Conservation (phyloP, 2,329 filamentous ascomycete species). For the Xylaria sp. region DNA sequence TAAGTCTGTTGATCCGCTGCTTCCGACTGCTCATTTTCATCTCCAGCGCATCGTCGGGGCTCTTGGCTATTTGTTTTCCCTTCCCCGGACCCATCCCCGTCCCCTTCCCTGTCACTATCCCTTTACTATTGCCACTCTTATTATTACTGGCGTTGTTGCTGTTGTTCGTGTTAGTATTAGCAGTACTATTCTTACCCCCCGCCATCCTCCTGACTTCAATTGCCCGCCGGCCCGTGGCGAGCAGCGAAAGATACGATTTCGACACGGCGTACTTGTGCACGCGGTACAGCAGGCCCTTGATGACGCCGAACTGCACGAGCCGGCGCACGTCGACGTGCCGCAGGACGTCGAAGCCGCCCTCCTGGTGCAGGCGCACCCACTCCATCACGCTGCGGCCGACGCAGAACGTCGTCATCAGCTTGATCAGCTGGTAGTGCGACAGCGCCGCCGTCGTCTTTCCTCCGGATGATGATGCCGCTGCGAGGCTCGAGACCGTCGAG, state of each 20-base stretch:
- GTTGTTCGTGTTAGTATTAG: too few relatives aligned
- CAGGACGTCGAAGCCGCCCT: conserved; percentile 72
- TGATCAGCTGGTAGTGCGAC: conserved; percentile 74
- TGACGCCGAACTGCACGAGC: conserved; percentile 94
- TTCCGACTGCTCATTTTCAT: conserved; percentile 31
- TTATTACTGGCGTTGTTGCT: too few relatives aligned
- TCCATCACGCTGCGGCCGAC: conserved; percentile 87
- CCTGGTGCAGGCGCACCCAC: conserved; percentile 82
- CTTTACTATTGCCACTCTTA: too few relatives aligned
- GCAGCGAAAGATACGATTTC: conserved; percentile 67
- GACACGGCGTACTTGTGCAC: conserved; percentile 90
- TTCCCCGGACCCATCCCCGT: conserved; percentile 38
- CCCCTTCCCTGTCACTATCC: not conserved
- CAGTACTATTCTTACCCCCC: not conserved
- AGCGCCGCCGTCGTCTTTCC: not conserved
- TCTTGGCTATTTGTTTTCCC: conserved; percentile 9
- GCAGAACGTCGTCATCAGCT: conserved; percentile 85
- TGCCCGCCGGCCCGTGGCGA: conserved; percentile 64
- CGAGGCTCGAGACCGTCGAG: not conserved
- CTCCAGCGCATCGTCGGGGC: conserved; percentile 30
- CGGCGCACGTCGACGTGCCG: conserved; percentile 86
- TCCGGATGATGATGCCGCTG: not conserved
- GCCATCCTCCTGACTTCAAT: conserved; percentile 39
- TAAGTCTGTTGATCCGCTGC: conserved; percentile 11
- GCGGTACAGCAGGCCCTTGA: conserved; percentile 93